Base-by-base conservation (phyloP, 805 yeast species). In the Ogataea nakhonphanomensis region DNA sequence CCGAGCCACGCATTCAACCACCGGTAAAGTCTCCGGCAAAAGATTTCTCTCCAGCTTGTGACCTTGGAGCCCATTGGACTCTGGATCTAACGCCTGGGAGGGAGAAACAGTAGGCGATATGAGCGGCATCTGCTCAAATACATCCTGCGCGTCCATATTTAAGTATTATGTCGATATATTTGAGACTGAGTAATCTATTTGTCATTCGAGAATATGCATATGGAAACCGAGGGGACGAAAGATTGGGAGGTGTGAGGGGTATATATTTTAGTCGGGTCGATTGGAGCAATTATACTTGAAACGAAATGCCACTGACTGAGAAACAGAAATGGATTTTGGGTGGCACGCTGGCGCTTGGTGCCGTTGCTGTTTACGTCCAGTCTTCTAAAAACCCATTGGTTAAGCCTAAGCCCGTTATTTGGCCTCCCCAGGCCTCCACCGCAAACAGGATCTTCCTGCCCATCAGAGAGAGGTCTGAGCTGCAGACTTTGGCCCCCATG, bases 1-100 rank as follows among this genome's bases (percentile, higher is more conserved):
- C 39, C 99, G 71, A 5, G 96, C 96, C 37, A 88, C 76, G 62
- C 99, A 93, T 54, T 76, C 74, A 9, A 93, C 98, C 20, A 60
- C 52, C 1, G 98, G 98, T 45, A 91, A 67, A 13, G 43, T 54
- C 33, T 69, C 75, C 6, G 81, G 82, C 10, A 79, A 62, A 23
- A 67, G 69, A 28, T 56, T 46, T 52, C 73, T 58, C 36, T 65
- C 65, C 9, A 51, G 41, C 11, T 54, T 21, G 26, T 14, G 35
- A 24, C 31, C 13, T 21, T 17, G 33, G 25, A 32, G 41, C 12
- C 35, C 46, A 9, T 33, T 33, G 29, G 35, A 41, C 22, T 34
- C 43, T 21, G 41, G 23, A 22, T 35, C 23, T 11, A 29, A 33
- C 25, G 48, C 51, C 41, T 24, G 35, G 15, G 51, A 35, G 5